Evolutionary conservation across 208 protist genomes (phyloP).

Genomic region (Phytomonas sp.): DNA sequence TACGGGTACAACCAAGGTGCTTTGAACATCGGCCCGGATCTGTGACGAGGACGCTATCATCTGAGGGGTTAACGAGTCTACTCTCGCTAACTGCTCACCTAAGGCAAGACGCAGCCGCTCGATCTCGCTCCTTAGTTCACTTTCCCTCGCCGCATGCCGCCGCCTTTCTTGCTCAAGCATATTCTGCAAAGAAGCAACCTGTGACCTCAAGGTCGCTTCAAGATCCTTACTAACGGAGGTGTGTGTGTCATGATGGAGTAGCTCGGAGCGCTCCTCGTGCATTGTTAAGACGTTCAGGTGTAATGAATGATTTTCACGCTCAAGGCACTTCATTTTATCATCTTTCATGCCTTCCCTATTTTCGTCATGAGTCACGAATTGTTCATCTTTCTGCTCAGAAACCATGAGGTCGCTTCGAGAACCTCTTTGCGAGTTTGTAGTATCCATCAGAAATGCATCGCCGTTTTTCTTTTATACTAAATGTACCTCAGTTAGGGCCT

Average conservation of each 20-base stretch:
- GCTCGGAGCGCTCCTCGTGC: constrained; percentile 22
- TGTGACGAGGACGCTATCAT: background rate
- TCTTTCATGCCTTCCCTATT: constrained; percentile 4
- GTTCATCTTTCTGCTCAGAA: background rate
- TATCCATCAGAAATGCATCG: background rate
- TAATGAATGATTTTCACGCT: constrained; percentile 43
- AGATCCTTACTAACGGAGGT: background rate
- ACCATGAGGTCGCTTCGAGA: background rate
- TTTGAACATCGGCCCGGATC: background rate
- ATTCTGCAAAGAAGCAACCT: constrained; percentile 24
- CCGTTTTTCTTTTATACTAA: background rate
- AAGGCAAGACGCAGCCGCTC: constrained; percentile 22
- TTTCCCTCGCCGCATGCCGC: constrained; percentile 19
- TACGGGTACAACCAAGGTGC: background rate
- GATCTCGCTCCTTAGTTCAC: constrained; percentile 23
- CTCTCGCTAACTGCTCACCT: background rate
- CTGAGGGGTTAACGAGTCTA: background rate
- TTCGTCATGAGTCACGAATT: background rate
- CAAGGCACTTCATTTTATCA: constrained; percentile 15
- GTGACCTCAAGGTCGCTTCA: constrained; percentile 20
- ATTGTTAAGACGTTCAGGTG: constrained; percentile 32
- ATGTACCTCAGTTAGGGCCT: background rate
- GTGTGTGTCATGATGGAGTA: background rate
- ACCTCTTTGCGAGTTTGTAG: background rate
- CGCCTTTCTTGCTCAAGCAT: constrained; percentile 28